Conservation (phyloP, 768 basidiomycete genomes). For the Hericium erinaceus region DNA sequence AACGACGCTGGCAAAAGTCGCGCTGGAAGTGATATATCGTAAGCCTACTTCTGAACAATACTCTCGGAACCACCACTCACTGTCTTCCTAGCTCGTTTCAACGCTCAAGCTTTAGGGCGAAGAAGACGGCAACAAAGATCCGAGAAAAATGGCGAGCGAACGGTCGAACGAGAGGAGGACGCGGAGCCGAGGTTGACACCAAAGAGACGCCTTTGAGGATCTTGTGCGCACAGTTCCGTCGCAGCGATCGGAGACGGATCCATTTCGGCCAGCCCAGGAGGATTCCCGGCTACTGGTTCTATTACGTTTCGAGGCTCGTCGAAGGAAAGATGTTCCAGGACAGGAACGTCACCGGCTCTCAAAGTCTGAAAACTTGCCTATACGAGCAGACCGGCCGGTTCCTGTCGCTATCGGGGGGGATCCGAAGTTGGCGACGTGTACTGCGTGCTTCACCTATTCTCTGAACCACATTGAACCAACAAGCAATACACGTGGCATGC, state of each 20-base stretch:
- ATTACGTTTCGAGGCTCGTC: neutral
- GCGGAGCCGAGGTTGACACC: neutral
- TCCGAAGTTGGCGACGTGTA: neutral
- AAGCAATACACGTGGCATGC: neutral
- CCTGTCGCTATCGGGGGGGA: neutral
- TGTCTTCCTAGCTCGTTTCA: neutral
- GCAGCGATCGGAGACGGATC: neutral
- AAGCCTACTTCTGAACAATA: neutral
- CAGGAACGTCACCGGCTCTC: neutral
- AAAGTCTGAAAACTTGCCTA: neutral
- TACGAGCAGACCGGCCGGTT: neutral
- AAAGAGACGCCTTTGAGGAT: neutral
- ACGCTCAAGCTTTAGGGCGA: neutral
- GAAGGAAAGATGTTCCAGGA: neutral
- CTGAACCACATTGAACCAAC: neutral
- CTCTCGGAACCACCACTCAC: neutral
- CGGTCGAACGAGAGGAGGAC: neutral
- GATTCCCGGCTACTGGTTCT: constrained; percentile 1
- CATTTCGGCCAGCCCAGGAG: constrained; percentile 1
- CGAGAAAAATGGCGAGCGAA: neutral
- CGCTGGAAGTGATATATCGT: too few species aligned
- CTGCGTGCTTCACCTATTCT: neutral
- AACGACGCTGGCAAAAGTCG: too few species aligned
- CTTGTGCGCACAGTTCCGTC: neutral
- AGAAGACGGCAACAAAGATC: neutral